Evolutionary conservation across 306 rosid species (phyloP), one percentile per base, ranked within the genome.

Genomic region (Castanea crenata): DNA sequence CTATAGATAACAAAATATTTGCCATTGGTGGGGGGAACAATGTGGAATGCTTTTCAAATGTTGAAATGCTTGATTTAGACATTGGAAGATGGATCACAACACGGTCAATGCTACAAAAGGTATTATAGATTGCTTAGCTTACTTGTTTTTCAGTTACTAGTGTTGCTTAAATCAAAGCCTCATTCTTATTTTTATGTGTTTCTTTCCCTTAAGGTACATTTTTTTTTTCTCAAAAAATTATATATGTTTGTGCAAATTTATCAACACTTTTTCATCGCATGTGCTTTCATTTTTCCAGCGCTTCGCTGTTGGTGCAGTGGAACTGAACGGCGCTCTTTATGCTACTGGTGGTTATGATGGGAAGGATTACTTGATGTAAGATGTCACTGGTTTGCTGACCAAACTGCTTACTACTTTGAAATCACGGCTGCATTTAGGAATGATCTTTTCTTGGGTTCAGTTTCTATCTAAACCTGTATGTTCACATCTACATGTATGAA

Each of bases 61-160:
- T 78, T 83, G 90, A 91, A 69, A 89, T 91, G 91, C 89, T 94
- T 71, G 90, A 92, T 87, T 75, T 90, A 67, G 85, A 92, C 57
- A 44, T 86, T 77, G 92, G 89, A 73, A 83, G 83, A 51, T 92
- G 95, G 97, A 92, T 91, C 44, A 44, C 25, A 63, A 73, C 87
- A 3, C 79, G 69, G 82, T 90, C 95, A 49, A 87, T 87, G 88
- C 74, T 75, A 71, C 79, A 92, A 8, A 90, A 86, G 93, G 99
- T 92, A 85, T 75, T 71, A 6, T 31, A 15, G 51, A 38, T 63
- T 67, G 52, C 7, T 67, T 58, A 25, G 38, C 27, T 69, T 31
- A 6, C 70, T 5, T 49, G 20, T n/a, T 64, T 32, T 15, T 6
- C 4, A 64, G 44, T 64, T 18, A 19, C 27, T 67, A 19, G 20